Percentiles rank a stretch among this genome's conserved stretches.
These are phyloP conservation scores for Hericium alpestre DNA, from an alignment of 768 basidiomycete genomes.

Conservation along the genomic window DNA sequence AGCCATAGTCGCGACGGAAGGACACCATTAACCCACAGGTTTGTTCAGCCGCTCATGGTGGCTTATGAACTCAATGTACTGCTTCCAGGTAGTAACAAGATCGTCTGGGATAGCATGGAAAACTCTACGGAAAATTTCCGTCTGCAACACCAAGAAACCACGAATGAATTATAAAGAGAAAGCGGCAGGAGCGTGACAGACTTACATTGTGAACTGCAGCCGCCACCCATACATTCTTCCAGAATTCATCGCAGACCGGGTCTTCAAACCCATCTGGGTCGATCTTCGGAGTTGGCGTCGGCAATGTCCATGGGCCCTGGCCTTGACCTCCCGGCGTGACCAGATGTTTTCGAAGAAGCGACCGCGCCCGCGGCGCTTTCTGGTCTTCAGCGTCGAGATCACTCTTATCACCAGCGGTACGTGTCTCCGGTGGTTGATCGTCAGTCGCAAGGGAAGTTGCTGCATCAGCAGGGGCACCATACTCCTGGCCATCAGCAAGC, in stretches of 20 bases:
- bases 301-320: constrained; percentile 49
- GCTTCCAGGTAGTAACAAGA: constrained; percentile 87
- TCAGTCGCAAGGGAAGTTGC: constrained; percentile 30
- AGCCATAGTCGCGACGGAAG: background rate
- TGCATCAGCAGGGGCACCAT: constrained; percentile 48
- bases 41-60: constrained; percentile 69
- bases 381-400: constrained; percentile 40
- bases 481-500: constrained; percentile 33
- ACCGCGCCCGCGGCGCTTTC: constrained; percentile 36
- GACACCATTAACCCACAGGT: constrained; percentile 34
- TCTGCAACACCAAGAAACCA: constrained; percentile 35
- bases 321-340: constrained; percentile 32
- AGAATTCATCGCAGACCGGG: constrained; percentile 79
- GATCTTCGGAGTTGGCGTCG: constrained; percentile 58
- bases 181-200: constrained; percentile 6
- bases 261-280: constrained; percentile 78
- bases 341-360: constrained; percentile 44
- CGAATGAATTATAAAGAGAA: background rate
- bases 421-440: constrained; percentile 37
- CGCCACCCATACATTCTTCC: constrained; percentile 83
- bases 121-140: constrained; percentile 90
- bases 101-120: constrained; percentile 94
- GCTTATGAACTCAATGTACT: constrained; percentile 76
- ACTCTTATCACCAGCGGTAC: constrained; percentile 24
- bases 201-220: constrained; percentile 82